These are phyloP conservation scores for Sarocladiaceae sp. DNA, from an alignment of 2,329 filamentous ascomycete genomes.

Conservation along the genomic window DNA sequence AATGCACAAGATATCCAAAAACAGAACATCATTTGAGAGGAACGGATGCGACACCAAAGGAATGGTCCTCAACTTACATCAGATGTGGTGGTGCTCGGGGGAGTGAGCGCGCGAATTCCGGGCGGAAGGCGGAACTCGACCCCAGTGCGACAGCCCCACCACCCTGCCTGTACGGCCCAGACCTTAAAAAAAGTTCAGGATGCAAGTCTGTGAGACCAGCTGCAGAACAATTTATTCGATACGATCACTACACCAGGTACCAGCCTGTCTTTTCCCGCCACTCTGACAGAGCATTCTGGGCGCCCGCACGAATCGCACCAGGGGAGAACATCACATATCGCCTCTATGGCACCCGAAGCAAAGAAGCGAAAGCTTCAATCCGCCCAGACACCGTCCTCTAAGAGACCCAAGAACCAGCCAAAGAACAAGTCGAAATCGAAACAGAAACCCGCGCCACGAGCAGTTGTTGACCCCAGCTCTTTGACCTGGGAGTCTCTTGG, in stretches of 20 bases:
- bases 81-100: too few species aligned
- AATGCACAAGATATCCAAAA: too few species aligned
- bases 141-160: not conserved
- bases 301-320: not conserved
- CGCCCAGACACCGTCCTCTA: slow-evolving; percentile 26
- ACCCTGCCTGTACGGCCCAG: too few species aligned
- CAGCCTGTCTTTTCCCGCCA: not conserved
- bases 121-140: too few species aligned
- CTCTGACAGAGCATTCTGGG: not conserved
- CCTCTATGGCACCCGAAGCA: slow-evolving; percentile 25
- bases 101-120: too few species aligned
- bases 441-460: slow-evolving; percentile 18
- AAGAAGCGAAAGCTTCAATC: slow-evolving; percentile 36
- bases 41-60: too few species aligned
- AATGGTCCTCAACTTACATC: too few species aligned
- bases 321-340: not conserved
- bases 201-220: not conserved
- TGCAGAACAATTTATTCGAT: not conserved
- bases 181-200: slow-evolving; percentile 3
- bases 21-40: too few species aligned
- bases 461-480: slow-evolving; percentile 37
- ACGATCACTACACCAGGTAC: not conserved
- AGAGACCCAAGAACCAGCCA: slow-evolving; percentile 29
- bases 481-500: slow-evolving; percentile 64
- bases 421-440: slow-evolving; percentile 1